These are phyloP conservation scores for Umbilicus rupestris DNA, from an alignment of 164 flowering plant genomes.

Conservation along the genomic window DNA sequence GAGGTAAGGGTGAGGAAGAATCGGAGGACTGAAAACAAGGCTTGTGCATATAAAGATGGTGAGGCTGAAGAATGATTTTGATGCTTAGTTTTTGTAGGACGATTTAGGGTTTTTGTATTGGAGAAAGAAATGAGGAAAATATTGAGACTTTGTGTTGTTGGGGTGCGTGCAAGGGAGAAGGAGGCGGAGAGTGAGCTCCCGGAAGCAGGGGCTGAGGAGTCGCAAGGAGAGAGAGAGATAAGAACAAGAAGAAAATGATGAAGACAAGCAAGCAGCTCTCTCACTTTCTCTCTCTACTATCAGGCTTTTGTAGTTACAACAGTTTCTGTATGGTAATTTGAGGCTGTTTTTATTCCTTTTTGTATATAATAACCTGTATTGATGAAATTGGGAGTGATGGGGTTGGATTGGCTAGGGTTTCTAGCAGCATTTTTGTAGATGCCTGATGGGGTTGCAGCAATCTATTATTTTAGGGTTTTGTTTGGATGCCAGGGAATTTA, in stretches of 20 bases:
- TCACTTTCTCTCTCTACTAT: neutral
- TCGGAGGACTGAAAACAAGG: slow-evolving; percentile 10
- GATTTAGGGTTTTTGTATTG: too few species aligned
- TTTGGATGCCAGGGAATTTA: slow-evolving; percentile 5
- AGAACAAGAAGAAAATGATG: neutral
- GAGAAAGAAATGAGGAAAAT: too few species aligned
- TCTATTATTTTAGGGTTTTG: neutral
- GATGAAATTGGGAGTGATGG: neutral
- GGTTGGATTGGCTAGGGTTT: neutral
- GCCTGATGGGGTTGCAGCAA: slow-evolving; percentile 2
- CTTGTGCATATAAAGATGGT: slow-evolving; percentile 32
- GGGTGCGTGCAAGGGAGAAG: slow-evolving; percentile 17
- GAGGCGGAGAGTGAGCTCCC: slow-evolving; percentile 25
- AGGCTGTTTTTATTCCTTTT: neutral
- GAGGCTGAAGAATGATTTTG: slow-evolving; percentile 8
- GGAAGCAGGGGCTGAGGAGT: slow-evolving; percentile 34
- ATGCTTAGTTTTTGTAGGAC: neutral
- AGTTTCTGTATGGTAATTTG: too few species aligned
- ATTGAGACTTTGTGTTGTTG: too few species aligned
- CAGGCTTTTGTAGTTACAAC: too few species aligned
- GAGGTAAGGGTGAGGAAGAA: neutral
- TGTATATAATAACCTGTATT: neutral
- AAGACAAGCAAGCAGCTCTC: neutral
- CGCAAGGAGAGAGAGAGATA: slow-evolving; percentile 22
- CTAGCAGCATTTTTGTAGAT: neutral